Base-by-base conservation (phyloP, 768 basidiomycete species). In the Boletus insuetus region DNA sequence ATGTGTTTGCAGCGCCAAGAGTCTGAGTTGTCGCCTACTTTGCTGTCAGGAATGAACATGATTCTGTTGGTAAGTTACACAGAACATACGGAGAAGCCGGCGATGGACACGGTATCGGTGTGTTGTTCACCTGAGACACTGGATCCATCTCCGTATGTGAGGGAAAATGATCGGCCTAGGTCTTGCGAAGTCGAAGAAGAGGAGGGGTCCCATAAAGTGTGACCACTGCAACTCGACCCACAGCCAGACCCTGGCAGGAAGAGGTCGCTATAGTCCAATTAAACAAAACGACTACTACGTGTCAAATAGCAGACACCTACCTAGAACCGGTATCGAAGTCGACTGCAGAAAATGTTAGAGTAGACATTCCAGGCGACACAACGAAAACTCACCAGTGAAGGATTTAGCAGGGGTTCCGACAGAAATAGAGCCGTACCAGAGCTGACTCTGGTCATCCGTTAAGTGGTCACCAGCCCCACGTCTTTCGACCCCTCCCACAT, bases 131-230 rank as follows among this genome's bases (percentile, higher is more conserved):
- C 79, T 0, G 49, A 40, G 16, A 74, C 73, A 0, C 53, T 49
- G 10, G 50, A 35, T 2, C 76, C 73, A 51, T 75, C 75, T 16
- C 73, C 76, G 54, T 72, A 81, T 6, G 16, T 0, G 47, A 78
- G 63, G 2, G 31, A 38, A 55, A 77, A 74, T 1, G 54, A 40
- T 41, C 65, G 38, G 3, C 48, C 39, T n/a, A 61, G 17, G 49
- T 65, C 59, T 1, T 46, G 20, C 1, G 76, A 58, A 6, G 73
- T 71, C 0, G 66, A 64, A 32, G 67, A 70, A 8, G 32, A 8
- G 13, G 31, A 37, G 6, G 67, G 59, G 29, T 69, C 53, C 51
- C 66, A 75, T 17, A 48, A 14, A 6, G 46, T 60, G 49, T 73
- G 72, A 16, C 64, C 64, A 2, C n/a, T 26, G 59, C 77, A 78